Base-by-base conservation (phyloP, 176 grass and related monocot genomes). In the Oryza nivara region DNA sequence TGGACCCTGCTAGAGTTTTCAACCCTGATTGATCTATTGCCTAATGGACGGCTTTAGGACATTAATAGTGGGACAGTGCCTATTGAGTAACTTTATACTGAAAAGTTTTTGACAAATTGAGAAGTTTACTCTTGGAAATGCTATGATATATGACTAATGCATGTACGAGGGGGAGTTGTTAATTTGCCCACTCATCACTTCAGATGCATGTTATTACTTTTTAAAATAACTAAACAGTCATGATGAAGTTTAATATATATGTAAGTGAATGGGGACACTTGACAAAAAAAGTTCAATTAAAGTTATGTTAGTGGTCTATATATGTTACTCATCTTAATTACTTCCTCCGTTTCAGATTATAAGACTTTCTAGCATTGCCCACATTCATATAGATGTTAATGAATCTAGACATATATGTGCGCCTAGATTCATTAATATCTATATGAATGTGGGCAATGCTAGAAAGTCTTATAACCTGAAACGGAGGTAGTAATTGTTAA, bases 251-350 rank as follows among this genome's bases (percentile, higher is more conserved):
- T 40, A 65, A 36, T 13, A 76, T 13, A 82, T 69, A 67, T 68
- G 69, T 40, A 40, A 77, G 65, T 82, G 28, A 82, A 64, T 61
- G 51, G 66, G 72, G 66, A 82, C 73, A 71, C 22, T 34, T 82
- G 0, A 48, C 56, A 17, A 25, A 34, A 26, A 51, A 87, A 47
- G 65, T 64, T 76, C 49, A 61, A 30, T 75, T 46, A 64, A 71
- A 82, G 38, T 19, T 64, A 36, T 40, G 73, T 20, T 49, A 70
- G 65, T 76, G 36, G 19, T 70, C 6, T 76, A 63, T 68, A 23
- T 74, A 51, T 69, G 67, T 26, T 70, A 71, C 35, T 71, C 79
- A 14, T 51, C 63, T 38, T 65, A 34, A 22, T 82, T 77, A 32
- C 28, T 28, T 28, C 28, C 28, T 28, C 28, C 28, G 28, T 28